A percentile compares a stretch with the other conserved stretches of the same genome.
phyloP scores from a whole-genome alignment of 1,139 yeast genomes.

The Saccharomyces hybrid region DNA sequence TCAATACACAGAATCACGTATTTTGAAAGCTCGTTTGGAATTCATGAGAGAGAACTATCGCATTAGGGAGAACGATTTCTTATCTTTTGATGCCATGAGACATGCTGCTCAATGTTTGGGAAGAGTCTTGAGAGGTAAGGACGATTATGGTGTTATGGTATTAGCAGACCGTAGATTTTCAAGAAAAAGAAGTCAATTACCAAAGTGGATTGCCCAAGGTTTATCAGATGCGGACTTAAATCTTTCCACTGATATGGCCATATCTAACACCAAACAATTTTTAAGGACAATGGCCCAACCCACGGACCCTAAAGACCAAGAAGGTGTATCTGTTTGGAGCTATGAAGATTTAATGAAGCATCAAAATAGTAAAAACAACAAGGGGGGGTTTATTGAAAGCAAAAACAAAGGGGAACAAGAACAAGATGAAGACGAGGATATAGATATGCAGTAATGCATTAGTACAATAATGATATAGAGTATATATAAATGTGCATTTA shows the following conservation, averaged over 20 bases:
- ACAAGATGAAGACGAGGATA: slow-evolving; percentile 15
- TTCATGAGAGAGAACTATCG: slow-evolving; percentile 88
- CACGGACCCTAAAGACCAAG: slow-evolving; percentile 79
- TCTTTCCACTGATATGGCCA: slow-evolving; percentile 93
- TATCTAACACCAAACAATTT: slow-evolving; percentile 88
- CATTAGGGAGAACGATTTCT: slow-evolving; percentile 84
- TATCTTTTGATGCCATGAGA: slow-evolving; percentile 98
- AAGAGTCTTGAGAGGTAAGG: slow-evolving; percentile 92
- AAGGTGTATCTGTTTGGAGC: slow-evolving; percentile 93
- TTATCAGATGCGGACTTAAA: slow-evolving; percentile 85
- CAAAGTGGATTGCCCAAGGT: slow-evolving; percentile 96
- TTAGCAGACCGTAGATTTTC: slow-evolving; percentile 90
- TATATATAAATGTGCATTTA: not conserved
- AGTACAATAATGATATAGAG: not conserved
- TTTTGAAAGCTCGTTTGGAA: slow-evolving; percentile 87
- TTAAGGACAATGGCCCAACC: slow-evolving; percentile 93
- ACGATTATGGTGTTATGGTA: slow-evolving; percentile 97
- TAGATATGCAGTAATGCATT: slow-evolving; percentile 10
- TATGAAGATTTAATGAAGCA: slow-evolving; percentile 55
- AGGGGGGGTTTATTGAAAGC: not conserved
- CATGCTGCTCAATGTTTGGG: slow-evolving; percentile 99
- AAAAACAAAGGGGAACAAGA: not conserved
- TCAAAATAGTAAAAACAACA: slow-evolving; percentile 38
- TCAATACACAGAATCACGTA: slow-evolving; percentile 95
- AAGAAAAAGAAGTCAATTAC: slow-evolving; percentile 76